Base-by-base conservation (phyloP, 352 stramenopile species). In the Phytophthora pistaciae region DNA sequence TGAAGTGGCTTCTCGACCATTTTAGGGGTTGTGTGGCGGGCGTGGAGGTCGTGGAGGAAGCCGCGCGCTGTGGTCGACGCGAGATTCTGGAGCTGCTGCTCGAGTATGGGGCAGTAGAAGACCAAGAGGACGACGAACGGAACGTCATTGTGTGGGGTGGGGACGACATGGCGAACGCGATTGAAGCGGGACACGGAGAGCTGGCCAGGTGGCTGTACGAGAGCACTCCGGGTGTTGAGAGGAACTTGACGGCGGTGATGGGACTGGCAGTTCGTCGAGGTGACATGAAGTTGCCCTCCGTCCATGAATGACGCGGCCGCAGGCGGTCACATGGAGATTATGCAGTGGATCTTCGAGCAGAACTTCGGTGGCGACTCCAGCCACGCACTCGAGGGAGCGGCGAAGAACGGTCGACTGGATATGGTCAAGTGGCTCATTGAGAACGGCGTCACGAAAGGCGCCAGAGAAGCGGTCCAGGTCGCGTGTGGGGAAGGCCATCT, bases 21-120 rank as follows among this genome's bases (percentile, higher is more conserved):
- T 70, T 70, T 50, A 29, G 23, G 25, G 29, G 29, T 1, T 75
- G 68, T 52, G 66, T 56, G 20, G 40, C 56, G 3, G 68, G 27
- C 9, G 62, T 60, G n/a, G 49, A 46, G 9, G 61, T 75, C 9
- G 61, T 70, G 56, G 61, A 75, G 38, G 49, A 66, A 56, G 62
- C 56, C 7, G 68, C 68, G 16, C 25, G 55, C 14, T 49, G 44
- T 48, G 68, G 68, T 13, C 48, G 38, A 50, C 9, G 65, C 14
- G 49, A 70, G 3, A 64, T 70, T 27, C 40, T 70, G 56, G 14
- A 66, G 21, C 23, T 60, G 60, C 56, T 70, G 20, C 56, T 75
- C 10, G 48, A 66, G 23, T 62, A 61, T 25, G 27, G 21, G n/a
- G 5, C 13, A 31, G 44, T 44, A 52, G 23, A 16, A 53, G 46